These are phyloP conservation scores for Castanopsis chinensis DNA, from an alignment of 306 rosid species.

Conservation along the genomic window DNA sequence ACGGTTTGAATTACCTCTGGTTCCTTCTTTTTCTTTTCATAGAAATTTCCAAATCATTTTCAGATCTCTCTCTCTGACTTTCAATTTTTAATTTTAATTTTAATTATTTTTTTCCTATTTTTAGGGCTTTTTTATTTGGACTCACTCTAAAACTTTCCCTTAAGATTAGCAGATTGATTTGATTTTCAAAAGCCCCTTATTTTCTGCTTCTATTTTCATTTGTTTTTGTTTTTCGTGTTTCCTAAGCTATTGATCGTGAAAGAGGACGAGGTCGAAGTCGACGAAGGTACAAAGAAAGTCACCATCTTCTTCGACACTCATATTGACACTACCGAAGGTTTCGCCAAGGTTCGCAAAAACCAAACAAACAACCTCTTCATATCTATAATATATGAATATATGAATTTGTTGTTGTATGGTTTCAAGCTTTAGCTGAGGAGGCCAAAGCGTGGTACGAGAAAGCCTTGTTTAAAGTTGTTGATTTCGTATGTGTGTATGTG, in stretches of 20 bases:
- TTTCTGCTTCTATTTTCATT: neutral
- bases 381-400: neutral
- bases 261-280: slow-evolving; percentile 50
- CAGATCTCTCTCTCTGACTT: slow-evolving; percentile 39
- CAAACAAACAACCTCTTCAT: neutral
- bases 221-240: slow-evolving; percentile 11
- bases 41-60: slow-evolving; percentile 3
- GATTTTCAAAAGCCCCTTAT: slow-evolving; percentile 9
- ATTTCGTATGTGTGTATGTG: slow-evolving; percentile 52
- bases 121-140: slow-evolving; percentile 31
- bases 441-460: slow-evolving; percentile 85
- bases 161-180: slow-evolving; percentile 37
- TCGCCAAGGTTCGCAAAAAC: slow-evolving; percentile 66
- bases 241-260: slow-evolving; percentile 46
- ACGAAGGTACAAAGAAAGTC: slow-evolving; percentile 80
- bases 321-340: slow-evolving; percentile 98
- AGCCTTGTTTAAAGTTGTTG: slow-evolving; percentile 71
- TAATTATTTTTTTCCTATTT: slow-evolving; percentile 12
- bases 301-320: slow-evolving; percentile 94
- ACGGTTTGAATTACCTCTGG: slow-evolving; percentile 13
- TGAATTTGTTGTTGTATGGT: neutral
- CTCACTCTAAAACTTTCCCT: slow-evolving; percentile 33
- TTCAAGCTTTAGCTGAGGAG: slow-evolving; percentile 84
- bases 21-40: slow-evolving; percentile 8
- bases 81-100: neutral